A percentile compares a stretch with the other conserved stretches of the same genome.
These are phyloP conservation scores for Boletus fagicola DNA, from an alignment of 768 basidiomycete species.

Conservation along the genomic window DNA sequence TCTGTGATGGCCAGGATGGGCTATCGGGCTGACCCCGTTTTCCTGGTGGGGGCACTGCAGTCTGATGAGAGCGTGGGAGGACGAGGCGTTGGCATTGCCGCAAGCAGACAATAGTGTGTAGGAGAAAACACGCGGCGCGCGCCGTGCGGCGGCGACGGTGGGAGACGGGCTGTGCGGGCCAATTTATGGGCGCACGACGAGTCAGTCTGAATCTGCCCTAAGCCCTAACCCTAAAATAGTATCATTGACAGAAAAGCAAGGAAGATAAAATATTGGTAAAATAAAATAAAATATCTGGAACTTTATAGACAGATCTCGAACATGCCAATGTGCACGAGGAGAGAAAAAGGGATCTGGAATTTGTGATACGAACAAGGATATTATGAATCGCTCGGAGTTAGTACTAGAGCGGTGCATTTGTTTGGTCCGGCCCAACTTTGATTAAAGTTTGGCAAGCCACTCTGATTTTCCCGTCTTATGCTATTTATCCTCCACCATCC, in stretches of 20 bases:
- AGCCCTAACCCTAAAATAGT: conserved; percentile 32
- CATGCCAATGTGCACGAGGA: conserved; percentile 5
- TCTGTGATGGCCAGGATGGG: neutral
- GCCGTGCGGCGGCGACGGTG: conserved; percentile 11
- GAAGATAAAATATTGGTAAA: neutral
- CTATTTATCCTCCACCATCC: conserved; percentile 50
- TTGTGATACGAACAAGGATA: conserved; percentile 6
- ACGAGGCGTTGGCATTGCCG: neutral
- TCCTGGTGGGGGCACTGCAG: neutral
- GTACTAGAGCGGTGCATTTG: conserved; percentile 27
- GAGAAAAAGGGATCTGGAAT: neutral
- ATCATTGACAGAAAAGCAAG: neutral
- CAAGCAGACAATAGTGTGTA: neutral
- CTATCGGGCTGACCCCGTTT: neutral
- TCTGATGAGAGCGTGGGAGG: neutral
- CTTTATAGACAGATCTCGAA: conserved; percentile 12
- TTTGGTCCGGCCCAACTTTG: conserved; percentile 30
- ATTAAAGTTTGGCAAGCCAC: conserved; percentile 32
- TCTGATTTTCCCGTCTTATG: conserved; percentile 38
- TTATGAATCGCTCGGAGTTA: conserved; percentile 16
- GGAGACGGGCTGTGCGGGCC: conserved; percentile 16
- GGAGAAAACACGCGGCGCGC: conserved; percentile 23
- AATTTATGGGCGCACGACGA: neutral
- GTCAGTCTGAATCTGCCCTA: conserved; percentile 15
- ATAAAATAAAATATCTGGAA: neutral